Percentiles rank a stretch among this genome's conserved stretches.
These are phyloP conservation scores for Ganoderma sinense DNA, from an alignment of 1,284 basidiomycete genomes.

Conservation along the genomic window DNA sequence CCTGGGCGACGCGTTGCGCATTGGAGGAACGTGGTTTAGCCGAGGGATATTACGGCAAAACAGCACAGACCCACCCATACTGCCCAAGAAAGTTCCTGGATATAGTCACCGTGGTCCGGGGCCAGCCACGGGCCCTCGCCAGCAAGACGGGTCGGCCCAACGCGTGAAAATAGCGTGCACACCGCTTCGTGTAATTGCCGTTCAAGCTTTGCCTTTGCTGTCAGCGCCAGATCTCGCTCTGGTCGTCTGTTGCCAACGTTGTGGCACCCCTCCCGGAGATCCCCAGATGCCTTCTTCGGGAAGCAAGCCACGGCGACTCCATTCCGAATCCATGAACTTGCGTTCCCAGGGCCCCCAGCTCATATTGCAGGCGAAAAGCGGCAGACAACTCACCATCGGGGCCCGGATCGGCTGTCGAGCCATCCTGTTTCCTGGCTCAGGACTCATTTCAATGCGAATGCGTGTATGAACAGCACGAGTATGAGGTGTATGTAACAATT, in stretches of 20 bases:
- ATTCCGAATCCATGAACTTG: slow-evolving; percentile 18
- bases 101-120: slow-evolving; percentile 25
- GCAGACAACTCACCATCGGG: slow-evolving; percentile 23
- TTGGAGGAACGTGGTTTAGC: slow-evolving; percentile 29
- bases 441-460: slow-evolving; percentile 19
- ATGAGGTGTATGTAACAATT: slow-evolving; percentile 22
- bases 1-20: slow-evolving; percentile 22
- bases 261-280: slow-evolving; percentile 28
- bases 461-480: slow-evolving; percentile 25
- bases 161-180: slow-evolving; percentile 17
- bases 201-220: slow-evolving; percentile 31
- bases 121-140: slow-evolving; percentile 14
- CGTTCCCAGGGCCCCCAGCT: slow-evolving; percentile 23
- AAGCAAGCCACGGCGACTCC: slow-evolving; percentile 20
- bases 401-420: slow-evolving; percentile 19
- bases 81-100: slow-evolving; percentile 17
- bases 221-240: slow-evolving; percentile 22
- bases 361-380: slow-evolving; percentile 28
- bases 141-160: slow-evolving; percentile 27
- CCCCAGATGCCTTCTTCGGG: slow-evolving; percentile 25
- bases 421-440: slow-evolving; percentile 25
- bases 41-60: slow-evolving; percentile 28
- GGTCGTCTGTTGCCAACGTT: slow-evolving; percentile 23
- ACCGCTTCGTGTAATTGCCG: slow-evolving; percentile 26
- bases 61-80: slow-evolving; percentile 16